These are phyloP conservation scores for Hepatocystis sp. DNA, from an alignment of 169 alveolate species.

Conservation along the genomic window DNA sequence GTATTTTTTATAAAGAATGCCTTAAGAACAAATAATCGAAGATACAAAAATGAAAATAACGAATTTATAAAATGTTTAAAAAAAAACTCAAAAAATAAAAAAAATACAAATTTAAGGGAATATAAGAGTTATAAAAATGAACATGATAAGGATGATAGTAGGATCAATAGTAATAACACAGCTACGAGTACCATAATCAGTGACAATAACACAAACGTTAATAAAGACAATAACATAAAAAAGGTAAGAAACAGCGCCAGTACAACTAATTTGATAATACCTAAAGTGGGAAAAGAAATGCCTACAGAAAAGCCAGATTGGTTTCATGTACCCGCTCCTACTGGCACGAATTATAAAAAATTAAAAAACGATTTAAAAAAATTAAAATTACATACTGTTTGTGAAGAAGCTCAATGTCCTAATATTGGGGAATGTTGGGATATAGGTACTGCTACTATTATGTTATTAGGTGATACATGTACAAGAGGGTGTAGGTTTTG, in stretches of 20 bases:
- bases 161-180: neutral
- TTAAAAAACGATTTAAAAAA: conserved; percentile 64
- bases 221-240: neutral
- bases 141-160: neutral
- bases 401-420: conserved; percentile 88
- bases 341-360: conserved; percentile 57
- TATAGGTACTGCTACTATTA: conserved; percentile 86
- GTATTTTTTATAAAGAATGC: neutral
- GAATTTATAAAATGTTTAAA: neutral
- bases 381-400: conserved; percentile 80
- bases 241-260: neutral
- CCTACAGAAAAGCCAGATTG: conserved; percentile 80
- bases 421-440: conserved; percentile 87
- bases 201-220: neutral
- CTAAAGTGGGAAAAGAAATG: conserved; percentile 76
- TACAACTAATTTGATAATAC: neutral
- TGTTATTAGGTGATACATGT: conserved; percentile 86
- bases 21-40: neutral
- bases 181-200: neutral
- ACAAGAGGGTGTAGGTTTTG: conserved; percentile 86
- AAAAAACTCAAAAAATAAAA: neutral
- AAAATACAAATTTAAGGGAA: neutral
- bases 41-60: neutral
- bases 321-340: conserved; percentile 85
- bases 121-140: neutral